Evolutionary conservation across 2,329 filamentous ascomycete genomes (phyloP).

Genomic region (Samsoniella hepiali): DNA sequence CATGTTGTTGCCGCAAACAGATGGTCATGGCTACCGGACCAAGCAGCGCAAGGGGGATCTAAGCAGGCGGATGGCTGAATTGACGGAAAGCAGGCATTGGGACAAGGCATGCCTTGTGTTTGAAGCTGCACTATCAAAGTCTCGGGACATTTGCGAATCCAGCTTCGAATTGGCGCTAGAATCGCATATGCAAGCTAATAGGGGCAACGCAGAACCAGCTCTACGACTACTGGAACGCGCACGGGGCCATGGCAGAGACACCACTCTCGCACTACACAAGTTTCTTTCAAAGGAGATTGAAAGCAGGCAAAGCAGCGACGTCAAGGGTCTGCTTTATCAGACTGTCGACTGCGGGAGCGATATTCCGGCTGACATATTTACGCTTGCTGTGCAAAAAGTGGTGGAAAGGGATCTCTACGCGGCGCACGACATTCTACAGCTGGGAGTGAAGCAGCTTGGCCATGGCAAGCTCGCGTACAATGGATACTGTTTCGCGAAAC

Average conservation of each 20-base stretch:
- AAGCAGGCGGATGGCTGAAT: neutral
- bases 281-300: neutral
- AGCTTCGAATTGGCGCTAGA: conserved; percentile 1
- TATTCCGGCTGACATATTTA: conserved; percentile 36
- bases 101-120: conserved; percentile 6
- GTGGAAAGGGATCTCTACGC: conserved; percentile 28
- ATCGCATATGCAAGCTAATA: neutral
- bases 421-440: conserved; percentile 33
- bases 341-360: conserved; percentile 25
- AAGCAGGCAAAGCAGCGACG: neutral
- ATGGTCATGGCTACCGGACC: neutral
- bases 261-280: neutral
- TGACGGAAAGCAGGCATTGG: neutral
- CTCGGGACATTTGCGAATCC: neutral
- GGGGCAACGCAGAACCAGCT: neutral
- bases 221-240: neutral
- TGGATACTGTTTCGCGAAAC: conserved; percentile 37
- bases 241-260: neutral
- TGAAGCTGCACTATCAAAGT: conserved; percentile 6
- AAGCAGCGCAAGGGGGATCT: neutral
- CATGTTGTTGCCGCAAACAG: neutral
- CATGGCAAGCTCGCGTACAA: conserved; percentile 35
- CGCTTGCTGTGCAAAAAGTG: conserved; percentile 34
- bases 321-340: neutral
- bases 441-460: conserved; percentile 38